Evolutionary conservation across 2,329 filamentous ascomycete genomes (phyloP).

Genomic region (Colletotrichum sp.): DNA sequence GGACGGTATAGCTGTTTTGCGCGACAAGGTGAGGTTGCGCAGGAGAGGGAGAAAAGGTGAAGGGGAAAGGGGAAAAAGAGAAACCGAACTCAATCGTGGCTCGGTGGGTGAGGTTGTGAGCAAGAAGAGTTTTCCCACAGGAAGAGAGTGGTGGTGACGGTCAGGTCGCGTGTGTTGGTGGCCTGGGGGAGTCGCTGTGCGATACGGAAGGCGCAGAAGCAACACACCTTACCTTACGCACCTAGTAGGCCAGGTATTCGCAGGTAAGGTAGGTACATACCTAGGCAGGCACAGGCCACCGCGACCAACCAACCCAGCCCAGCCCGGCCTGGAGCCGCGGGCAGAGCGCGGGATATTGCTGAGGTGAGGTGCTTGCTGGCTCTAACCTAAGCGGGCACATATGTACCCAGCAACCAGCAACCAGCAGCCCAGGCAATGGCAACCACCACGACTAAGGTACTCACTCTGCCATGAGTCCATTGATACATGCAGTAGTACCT

Average conservation of each 20-base stretch:
- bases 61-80: neutral
- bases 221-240: neutral
- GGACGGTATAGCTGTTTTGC: neutral
- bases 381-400: neutral
- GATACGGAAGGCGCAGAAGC: constrained; percentile 8
- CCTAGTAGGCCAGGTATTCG: neutral
- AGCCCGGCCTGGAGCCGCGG: neutral
- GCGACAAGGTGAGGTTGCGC: neutral
- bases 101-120: constrained; percentile 17
- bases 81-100: constrained; percentile 10
- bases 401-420: neutral
- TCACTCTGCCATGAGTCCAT: neutral
- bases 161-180: constrained; percentile 19
- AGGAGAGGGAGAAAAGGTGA: neutral
- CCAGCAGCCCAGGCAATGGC: neutral
- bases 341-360: neutral
- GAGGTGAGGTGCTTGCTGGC: neutral
- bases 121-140: constrained; percentile 19
- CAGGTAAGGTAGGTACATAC: neutral
- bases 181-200: constrained; percentile 1
- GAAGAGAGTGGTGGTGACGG: constrained; percentile 3
- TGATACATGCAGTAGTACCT: neutral
- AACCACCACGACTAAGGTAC: neutral
- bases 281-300: constrained; percentile 8
- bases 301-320: neutral